phyloP scores from a whole-genome alignment of 169 alveolate genomes.

The Theileria parva region DNA sequence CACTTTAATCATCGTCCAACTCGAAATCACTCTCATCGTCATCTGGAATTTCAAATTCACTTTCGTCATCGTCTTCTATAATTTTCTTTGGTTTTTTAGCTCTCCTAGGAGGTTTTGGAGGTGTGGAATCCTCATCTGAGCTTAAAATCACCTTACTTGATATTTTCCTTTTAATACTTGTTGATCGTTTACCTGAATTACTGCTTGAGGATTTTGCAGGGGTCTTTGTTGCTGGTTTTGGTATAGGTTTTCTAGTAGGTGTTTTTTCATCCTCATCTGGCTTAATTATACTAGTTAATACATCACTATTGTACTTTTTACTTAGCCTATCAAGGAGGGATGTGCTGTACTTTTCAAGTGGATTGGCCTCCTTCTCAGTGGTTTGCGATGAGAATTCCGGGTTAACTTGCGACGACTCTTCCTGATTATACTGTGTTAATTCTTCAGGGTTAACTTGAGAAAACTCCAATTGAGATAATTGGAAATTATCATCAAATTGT shows the following conservation, averaged over 20 bases:
- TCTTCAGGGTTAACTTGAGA: neutral
- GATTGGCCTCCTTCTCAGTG: neutral
- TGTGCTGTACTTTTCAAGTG: neutral
- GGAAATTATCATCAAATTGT: neutral
- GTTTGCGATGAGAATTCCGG: neutral
- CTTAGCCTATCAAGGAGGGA: constrained; percentile 2
- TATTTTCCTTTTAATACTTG: neutral
- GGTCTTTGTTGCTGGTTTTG: neutral
- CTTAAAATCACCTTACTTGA: neutral
- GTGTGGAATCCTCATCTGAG: neutral
- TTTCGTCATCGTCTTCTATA: constrained; percentile 4
- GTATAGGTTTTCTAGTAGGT: neutral
- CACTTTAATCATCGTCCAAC: constrained; percentile 21
- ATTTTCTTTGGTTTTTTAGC: constrained; percentile 24
- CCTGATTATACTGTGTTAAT: neutral
- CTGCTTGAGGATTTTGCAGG: neutral
- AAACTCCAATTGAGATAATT: constrained; percentile 3
- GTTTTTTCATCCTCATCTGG: neutral
- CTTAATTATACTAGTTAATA: neutral
- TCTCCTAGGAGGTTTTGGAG: neutral
- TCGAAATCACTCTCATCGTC: constrained; percentile 26
- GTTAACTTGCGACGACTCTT: neutral
- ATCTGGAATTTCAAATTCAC: constrained; percentile 20
- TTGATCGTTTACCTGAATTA: neutral
- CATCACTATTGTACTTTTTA: neutral